These are phyloP conservation scores for Leucocoprinus leucothites DNA, from an alignment of 768 basidiomycete species.

Conservation along the genomic window DNA sequence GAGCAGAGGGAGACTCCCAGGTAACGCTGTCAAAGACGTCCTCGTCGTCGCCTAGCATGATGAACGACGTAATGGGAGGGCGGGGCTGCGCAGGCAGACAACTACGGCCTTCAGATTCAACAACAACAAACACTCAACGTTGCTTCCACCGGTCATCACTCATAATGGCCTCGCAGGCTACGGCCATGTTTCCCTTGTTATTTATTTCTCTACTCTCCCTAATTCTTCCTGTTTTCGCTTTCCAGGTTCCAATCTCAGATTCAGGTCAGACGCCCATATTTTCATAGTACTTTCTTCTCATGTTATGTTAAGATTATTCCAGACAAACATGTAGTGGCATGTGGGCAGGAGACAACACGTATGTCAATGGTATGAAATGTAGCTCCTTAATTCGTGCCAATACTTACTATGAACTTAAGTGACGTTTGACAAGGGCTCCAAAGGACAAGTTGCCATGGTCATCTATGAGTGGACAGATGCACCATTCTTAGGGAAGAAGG, in stretches of 20 bases:
- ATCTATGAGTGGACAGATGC: slow-evolving; percentile 96
- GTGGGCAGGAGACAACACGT: slow-evolving; percentile 78
- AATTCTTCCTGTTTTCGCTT: slow-evolving; percentile 40
- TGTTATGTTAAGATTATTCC: slow-evolving; percentile 54
- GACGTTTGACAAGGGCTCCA: slow-evolving; percentile 71
- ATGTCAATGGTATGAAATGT: slow-evolving; percentile 73
- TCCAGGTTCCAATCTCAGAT: slow-evolving; percentile 65
- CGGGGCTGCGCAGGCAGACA: slow-evolving; percentile 1
- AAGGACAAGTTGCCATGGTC: slow-evolving; percentile 90
- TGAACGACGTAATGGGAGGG: slow-evolving; percentile 15
- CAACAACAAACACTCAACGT: slow-evolving; percentile 32
- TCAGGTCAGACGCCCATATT: slow-evolving; percentile 34
- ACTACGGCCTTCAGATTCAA: slow-evolving; percentile 24
- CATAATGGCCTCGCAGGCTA: slow-evolving; percentile 18
- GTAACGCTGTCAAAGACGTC: slow-evolving; percentile 91
- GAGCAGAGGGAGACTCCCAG: slow-evolving; percentile 75
- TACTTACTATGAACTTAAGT: slow-evolving; percentile 36
- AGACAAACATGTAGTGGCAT: slow-evolving; percentile 95
- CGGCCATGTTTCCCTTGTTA: slow-evolving; percentile 19
- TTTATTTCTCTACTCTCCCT: slow-evolving; percentile 27
- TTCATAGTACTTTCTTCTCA: slow-evolving; percentile 1
- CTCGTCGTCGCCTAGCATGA: slow-evolving; percentile 83
- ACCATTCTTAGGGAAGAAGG: slow-evolving; percentile 73
- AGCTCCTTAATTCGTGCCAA: not conserved
- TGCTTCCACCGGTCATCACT: slow-evolving; percentile 13